Base-by-base conservation (phyloP, 441 rosid genomes). In the Pelargonium cotyledonis region DNA sequence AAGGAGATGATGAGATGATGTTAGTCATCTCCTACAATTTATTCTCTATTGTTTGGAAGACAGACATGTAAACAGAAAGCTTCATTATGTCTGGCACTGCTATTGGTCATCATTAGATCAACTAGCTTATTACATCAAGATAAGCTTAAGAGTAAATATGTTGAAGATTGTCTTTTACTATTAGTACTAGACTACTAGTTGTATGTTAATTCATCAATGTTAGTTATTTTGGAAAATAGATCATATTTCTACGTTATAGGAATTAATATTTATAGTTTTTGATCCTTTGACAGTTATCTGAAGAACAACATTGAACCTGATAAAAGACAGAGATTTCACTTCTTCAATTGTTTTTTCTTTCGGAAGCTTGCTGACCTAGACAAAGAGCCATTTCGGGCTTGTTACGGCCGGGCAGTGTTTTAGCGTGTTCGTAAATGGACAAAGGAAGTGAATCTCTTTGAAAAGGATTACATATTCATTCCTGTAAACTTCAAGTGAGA, bases 401-500 rank as follows among this genome's bases (percentile, higher is more conserved):
- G 69, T 77, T 88, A 84, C 72, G 87, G 92, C 76, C 83, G 71
- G 72, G 88, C 76, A 58, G 97, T 97, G 65, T 94, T 87, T 80
- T 79, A 86, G 43, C 95, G 96, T 21, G 91, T 94, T 70, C 88
- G 77, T 76, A 94, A 87, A 79, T 94, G 99, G 99, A 91, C 99
- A 49, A 91, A 81, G 81, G 86, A 88, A 73, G 85, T 91, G 69
- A 79, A 88, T 75, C 76, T 94, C 57, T 94, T 91, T 76, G 85
- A 80, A 72, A 94, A 88, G 72, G 99, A 94, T 77, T 94, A 88
- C 79, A 76, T 91, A 72, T 91, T 91, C 75, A 80, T 94, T 81
- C 99, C 99, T 68, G 85, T 94, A 70, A 94, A 94, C 72, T 91
- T 76, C 87, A 94, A 88, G 99, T 94, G 69, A 77, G 74, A 66